Percentiles rank a stretch among this genome's conserved stretches.
phyloP scores from a whole-genome alignment of 2,329 filamentous ascomycete genomes.

The Pyrenophora teres region DNA sequence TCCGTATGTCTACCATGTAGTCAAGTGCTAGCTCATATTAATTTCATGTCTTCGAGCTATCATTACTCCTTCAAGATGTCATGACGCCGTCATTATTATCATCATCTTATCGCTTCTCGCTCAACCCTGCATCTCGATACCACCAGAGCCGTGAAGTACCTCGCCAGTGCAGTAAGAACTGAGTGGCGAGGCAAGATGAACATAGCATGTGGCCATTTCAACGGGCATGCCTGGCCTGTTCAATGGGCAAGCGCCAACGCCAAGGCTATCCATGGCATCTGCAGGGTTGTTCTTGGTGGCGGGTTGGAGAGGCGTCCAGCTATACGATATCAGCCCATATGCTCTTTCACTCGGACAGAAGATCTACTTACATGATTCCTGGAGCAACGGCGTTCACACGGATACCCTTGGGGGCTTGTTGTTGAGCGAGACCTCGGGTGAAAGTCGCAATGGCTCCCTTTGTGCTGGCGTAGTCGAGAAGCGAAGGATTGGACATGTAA shows the following conservation, averaged over 20 bases:
- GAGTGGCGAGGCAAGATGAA: slow-evolving; percentile 24
- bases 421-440: slow-evolving; percentile 74
- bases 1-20: too few relatives aligned
- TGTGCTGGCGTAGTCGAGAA: slow-evolving; percentile 78
- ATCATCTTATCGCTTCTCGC: too few relatives aligned
- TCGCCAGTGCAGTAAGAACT: slow-evolving; percentile 27
- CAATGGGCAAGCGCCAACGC: slow-evolving; percentile 25
- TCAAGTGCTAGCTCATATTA: not conserved
- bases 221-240: slow-evolving; percentile 26
- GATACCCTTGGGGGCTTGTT: slow-evolving; percentile 71
- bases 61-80: not conserved
- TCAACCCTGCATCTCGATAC: slow-evolving; percentile 28
- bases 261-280: slow-evolving; percentile 18
- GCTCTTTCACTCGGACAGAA: too few relatives aligned
- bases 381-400: slow-evolving; percentile 75
- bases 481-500: slow-evolving; percentile 74
- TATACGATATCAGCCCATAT: not conserved
- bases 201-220: slow-evolving; percentile 26
- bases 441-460: slow-evolving; percentile 78
- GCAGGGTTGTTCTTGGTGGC: slow-evolving; percentile 20
- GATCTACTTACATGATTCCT: slow-evolving; percentile 54
- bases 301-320: slow-evolving; percentile 24
- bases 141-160: slow-evolving; percentile 22
- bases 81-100: too few relatives aligned
- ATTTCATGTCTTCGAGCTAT: not conserved